Evolutionary conservation across 1,284 basidiomycete species (phyloP), one percentile per base, ranked within the genome.

Genomic region (Agroathelia rolfsii): DNA sequence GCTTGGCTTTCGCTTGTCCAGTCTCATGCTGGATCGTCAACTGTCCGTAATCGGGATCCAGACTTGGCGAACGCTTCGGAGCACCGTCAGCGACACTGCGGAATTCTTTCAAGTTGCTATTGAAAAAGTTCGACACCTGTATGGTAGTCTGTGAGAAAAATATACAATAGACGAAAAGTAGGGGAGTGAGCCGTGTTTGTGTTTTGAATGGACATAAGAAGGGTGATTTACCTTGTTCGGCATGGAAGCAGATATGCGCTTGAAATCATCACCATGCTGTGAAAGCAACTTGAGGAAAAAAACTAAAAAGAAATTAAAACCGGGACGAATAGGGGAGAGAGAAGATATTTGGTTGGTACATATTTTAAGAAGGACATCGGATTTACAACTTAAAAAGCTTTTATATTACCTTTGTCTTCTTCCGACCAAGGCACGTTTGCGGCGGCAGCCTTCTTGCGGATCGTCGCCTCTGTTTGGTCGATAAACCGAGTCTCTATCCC

Each of bases 121-220:
- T 66, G 46, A 76, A 79, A 51, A 69, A 87, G 48, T 79, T 77
- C 39, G 65, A 66, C 30, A 85, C 81, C 63, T 90, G 86, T 6
- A 76, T 64, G 3, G 75, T 72, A 6, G 82, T 86, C 75, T 77
- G 35, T 18, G 32, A n/a, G 40, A 24, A 41, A 32, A 19, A 28
- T 28, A 26, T 33, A 30, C 22, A 12, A 31, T 35, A 16, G n/a
- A 23, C 35, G 28, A 37, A n/a, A n/a, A n/a, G n/a, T n/a, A n/a
- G n/a, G n/a, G n/a, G n/a, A n/a, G n/a, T n/a, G n/a, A n/a, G n/a
- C n/a, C n/a, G n/a, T n/a, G n/a, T n/a, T n/a, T n/a, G n/a, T n/a
- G n/a, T n/a, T n/a, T 32, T 27, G 34, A 27, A 25, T 12, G 18
- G 12, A 35, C 25, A 25, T 12, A 19, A 15, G 24, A n/a, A 28